phyloP scores from a whole-genome alignment of 352 stramenopile species.

The Globisporangium uncinulatum region DNA sequence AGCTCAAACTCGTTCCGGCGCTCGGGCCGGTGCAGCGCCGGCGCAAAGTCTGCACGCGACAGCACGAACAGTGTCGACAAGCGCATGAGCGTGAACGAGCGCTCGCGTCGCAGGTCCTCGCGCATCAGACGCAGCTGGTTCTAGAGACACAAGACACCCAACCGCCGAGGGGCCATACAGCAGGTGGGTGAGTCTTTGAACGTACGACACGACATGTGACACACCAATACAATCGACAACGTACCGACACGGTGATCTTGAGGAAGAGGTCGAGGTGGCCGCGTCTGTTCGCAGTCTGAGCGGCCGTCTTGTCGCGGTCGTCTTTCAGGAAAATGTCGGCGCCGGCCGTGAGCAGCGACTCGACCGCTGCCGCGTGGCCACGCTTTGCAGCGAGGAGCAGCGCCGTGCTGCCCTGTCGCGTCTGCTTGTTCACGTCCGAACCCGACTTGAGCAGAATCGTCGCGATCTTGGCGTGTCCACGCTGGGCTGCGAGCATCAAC shows the following conservation, averaged over 20 bases:
- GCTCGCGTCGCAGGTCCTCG: constrained; percentile 57
- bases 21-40: constrained; percentile 36
- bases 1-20: constrained; percentile 41
- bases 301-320: constrained; percentile 81
- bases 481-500: constrained; percentile 80
- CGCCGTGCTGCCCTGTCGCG: constrained; percentile 80
- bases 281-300: constrained; percentile 73
- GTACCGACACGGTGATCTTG: constrained; percentile 76
- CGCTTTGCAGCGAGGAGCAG: constrained; percentile 78
- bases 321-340: constrained; percentile 87
- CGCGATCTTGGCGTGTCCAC: constrained; percentile 74
- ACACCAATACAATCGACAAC: neutral
- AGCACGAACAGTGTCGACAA: constrained; percentile 68
- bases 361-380: constrained; percentile 70
- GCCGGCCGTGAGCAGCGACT: constrained; percentile 70
- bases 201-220: too few species aligned
- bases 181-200: neutral
- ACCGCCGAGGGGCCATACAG: neutral
- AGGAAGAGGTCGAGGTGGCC: constrained; percentile 80
- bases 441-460: constrained; percentile 77
- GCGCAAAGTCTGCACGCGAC: constrained; percentile 36
- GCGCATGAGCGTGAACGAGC: constrained; percentile 66
- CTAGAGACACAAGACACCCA: constrained; percentile 12
- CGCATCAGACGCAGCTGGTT: constrained; percentile 83
- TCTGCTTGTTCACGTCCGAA: constrained; percentile 87